Base-by-base conservation (phyloP, 192 early-diverging fungal genomes). In the Ambispora gerdemannii region DNA sequence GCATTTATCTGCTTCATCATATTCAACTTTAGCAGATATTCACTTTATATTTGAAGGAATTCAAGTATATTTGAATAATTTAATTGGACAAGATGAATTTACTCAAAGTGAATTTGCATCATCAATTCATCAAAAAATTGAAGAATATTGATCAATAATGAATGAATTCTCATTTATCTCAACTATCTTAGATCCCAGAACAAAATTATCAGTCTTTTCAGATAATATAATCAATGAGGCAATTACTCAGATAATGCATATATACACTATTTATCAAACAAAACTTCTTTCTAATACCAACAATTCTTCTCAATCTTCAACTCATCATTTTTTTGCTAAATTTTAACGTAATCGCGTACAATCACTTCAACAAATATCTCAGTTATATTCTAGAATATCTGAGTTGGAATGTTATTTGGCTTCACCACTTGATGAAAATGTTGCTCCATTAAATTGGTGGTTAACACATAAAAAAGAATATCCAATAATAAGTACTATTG, bases 1-100 rank as follows among this genome's bases (percentile, higher is more conserved):
- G 3, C 30, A 28, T 30, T n/a, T 65, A 7, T 65, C 63, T 4
- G 63, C 63, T 50, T 65, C 43, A 30, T 50, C 24, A 8, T 50
- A 65, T 49, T 47, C 63, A 24, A 65, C 17, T 1, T 28, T 50
- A 11, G 63, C 22, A 13, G 47, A 65, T 31, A 30, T 50, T 1
- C 27, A 28, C 2, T 27, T 65, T 25, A 11, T 47, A 15, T 65
- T 50, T 31, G 10, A 0, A 3, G 43, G 25, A 4, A 49, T 65
- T 19, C 47, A 50, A 8, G n/a, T 1, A 24, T 19, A 65, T 22
- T 27, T 65, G 3, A 1, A 65, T 0, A n/a, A 30, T 7, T 60
- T 20, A 34, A 33, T 33, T 28, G 11, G 24, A 30, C 15, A 27
- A 15, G 3, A 63, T 25, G 7, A 1, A 17, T 63, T 36, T 36